Evolutionary conservation across 2,329 filamentous ascomycete species (phyloP).

Genomic region (Colletotrichum melonis): DNA sequence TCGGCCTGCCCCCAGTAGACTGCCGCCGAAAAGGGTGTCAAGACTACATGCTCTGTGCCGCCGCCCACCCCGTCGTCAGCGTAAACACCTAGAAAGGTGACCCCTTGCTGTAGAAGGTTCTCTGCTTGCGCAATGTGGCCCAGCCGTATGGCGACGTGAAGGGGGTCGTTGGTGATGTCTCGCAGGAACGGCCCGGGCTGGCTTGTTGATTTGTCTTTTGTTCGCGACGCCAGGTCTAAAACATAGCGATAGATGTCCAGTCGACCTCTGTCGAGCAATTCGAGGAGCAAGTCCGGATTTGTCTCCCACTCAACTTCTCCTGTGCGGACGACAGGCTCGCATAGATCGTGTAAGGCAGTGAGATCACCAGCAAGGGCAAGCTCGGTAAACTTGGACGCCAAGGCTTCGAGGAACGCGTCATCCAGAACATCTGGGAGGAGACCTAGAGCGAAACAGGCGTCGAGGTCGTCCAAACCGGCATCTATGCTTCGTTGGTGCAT

Average conservation of each 20-base stretch:
- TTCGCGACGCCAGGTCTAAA: conserved; percentile 42
- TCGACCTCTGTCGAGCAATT: conserved; percentile 40
- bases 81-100: conserved; percentile 38
- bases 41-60: conserved; percentile 14
- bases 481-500: conserved; percentile 42
- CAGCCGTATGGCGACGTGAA: conserved; percentile 43
- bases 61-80: conserved; percentile 1
- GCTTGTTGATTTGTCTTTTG: conserved; percentile 21
- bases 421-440: conserved; percentile 37
- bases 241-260: conserved; percentile 43
- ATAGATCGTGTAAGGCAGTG: conserved; percentile 40
- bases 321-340: conserved; percentile 43
- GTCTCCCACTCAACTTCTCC: conserved; percentile 41
- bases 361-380: conserved; percentile 41
- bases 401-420: conserved; percentile 34
- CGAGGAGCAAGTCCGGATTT: conserved; percentile 38
- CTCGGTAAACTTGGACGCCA: conserved; percentile 39
- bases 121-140: conserved; percentile 37
- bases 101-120: conserved; percentile 36
- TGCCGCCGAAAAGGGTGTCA: conserved; percentile 44
- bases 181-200: conserved; percentile 26
- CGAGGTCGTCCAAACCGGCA: conserved; percentile 42
- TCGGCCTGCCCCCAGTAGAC: conserved; percentile 42
- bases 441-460: conserved; percentile 42
- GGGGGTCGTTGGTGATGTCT: conserved; percentile 43